Conservation (phyloP, 2,329 filamentous ascomycete species). For the Cladosporium sp. region DNA sequence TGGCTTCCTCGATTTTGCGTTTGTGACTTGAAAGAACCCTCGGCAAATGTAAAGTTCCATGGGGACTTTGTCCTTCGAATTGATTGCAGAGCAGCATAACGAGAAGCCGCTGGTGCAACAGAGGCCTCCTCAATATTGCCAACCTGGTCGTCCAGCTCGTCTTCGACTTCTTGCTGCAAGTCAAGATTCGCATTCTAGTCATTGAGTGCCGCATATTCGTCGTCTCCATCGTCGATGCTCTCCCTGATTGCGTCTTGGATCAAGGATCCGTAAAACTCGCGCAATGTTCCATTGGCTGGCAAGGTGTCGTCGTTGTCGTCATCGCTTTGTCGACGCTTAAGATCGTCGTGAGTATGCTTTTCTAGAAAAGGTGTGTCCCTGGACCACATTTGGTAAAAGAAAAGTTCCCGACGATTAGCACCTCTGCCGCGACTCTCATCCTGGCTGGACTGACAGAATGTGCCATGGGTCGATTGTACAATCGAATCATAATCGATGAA, state of each 20-base stretch:
- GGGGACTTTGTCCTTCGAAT: background rate
- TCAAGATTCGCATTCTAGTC: constrained; percentile 9
- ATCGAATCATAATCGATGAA: constrained; percentile 18
- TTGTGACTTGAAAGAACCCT: background rate
- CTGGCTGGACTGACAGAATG: constrained; percentile 15
- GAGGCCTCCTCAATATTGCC: background rate
- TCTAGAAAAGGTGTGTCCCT: constrained; percentile 1
- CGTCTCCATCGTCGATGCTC: background rate
- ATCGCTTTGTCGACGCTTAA: constrained; percentile 1
- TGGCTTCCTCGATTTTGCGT: background rate
- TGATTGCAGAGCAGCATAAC: background rate
- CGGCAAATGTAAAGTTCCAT: background rate
- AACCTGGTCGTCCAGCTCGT: background rate
- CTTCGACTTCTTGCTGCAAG: constrained; percentile 7
- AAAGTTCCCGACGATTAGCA: constrained; percentile 10
- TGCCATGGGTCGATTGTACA: constrained; percentile 12
- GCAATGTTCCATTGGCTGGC: constrained; percentile 3
- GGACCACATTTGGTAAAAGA: constrained; percentile 16
- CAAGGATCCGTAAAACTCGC: background rate
- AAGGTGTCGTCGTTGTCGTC: background rate
- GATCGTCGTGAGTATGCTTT: background rate
- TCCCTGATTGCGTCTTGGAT: constrained; percentile 6
- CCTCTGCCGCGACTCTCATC: constrained; percentile 10
- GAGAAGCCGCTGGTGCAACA: background rate
- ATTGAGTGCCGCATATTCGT: background rate